These are phyloP conservation scores for Coemansia erecta DNA, from an alignment of 192 early-diverging fungal species.

Conservation along the genomic window DNA sequence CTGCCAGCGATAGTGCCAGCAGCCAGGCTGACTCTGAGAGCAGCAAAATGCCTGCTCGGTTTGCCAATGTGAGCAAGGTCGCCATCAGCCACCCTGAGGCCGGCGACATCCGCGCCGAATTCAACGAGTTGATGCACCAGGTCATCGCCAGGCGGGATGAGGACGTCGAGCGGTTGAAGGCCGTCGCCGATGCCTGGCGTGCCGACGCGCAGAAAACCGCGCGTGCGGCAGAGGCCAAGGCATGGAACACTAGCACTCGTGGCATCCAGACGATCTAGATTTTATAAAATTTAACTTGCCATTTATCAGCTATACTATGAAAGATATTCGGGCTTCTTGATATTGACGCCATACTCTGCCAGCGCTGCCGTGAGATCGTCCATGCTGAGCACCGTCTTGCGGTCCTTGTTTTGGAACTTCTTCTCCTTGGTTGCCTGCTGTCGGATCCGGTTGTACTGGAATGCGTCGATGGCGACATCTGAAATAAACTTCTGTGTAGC, in stretches of 20 bases:
- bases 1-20: not conserved
- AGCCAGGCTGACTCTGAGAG: not conserved
- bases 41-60: conserved; percentile 12
- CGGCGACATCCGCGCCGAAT: conserved; percentile 48
- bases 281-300: too few species aligned
- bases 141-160: conserved; percentile 46
- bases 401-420: conserved; percentile 60
- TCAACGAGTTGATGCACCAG: conserved; percentile 48
- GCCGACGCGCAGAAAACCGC: conserved; percentile 29
- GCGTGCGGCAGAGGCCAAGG: conserved; percentile 24
- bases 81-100: conserved; percentile 47
- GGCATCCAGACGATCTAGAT: conserved; percentile 48
- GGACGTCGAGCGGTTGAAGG: conserved; percentile 45
- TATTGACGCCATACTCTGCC: conserved; percentile 89
- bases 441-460: conserved; percentile 67
- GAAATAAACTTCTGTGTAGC: conserved; percentile 79
- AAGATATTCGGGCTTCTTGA: conserved; percentile 95
- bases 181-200: conserved; percentile 43
- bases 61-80: conserved; percentile 22
- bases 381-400: conserved; percentile 86
- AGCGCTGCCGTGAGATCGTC: conserved; percentile 90
- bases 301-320: conserved; percentile 48
- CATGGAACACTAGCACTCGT: conserved; percentile 38
- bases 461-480: conserved; percentile 71
- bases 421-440: conserved; percentile 57